These are phyloP conservation scores for Penicillium sp. DNA, from an alignment of 2,329 filamentous ascomycete genomes.

Conservation along the genomic window DNA sequence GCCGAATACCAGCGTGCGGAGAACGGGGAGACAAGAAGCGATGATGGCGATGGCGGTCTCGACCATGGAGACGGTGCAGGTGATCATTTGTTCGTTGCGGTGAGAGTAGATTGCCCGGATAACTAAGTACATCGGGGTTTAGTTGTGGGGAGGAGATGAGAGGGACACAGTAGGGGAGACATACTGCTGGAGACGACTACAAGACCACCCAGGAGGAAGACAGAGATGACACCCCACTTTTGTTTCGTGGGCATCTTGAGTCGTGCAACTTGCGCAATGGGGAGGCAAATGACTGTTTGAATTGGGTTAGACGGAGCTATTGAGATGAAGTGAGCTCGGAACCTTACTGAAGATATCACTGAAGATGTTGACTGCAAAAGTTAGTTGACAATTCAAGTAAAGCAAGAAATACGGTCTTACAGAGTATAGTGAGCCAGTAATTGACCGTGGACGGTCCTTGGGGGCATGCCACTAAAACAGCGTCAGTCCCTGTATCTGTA, in stretches of 20 bases:
- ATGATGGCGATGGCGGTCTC: conserved; percentile 24
- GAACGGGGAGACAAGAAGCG: conserved; percentile 18
- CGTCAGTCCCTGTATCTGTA: background rate
- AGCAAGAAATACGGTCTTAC: background rate
- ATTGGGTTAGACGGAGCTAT: background rate
- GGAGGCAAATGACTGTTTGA: background rate
- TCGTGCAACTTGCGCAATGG: background rate
- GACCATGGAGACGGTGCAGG: conserved; percentile 26
- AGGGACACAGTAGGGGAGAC: background rate
- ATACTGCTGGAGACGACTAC: conserved; percentile 18
- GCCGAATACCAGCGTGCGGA: conserved; percentile 26
- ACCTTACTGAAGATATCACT: background rate
- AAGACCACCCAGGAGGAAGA: background rate
- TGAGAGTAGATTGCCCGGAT: conserved; percentile 23
- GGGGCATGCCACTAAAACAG: background rate
- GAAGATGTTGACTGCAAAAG: background rate
- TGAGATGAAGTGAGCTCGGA: background rate
- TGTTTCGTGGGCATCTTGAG: background rate
- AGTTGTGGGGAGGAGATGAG: background rate
- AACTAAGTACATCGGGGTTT: conserved; percentile 10
- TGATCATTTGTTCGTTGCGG: conserved; percentile 23
- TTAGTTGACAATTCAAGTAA: background rate
- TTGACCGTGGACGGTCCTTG: background rate
- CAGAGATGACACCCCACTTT: background rate
- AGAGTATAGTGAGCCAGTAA: background rate